phyloP scores from a whole-genome alignment of 2,329 filamentous ascomycete species.

The Chalara sp. region DNA sequence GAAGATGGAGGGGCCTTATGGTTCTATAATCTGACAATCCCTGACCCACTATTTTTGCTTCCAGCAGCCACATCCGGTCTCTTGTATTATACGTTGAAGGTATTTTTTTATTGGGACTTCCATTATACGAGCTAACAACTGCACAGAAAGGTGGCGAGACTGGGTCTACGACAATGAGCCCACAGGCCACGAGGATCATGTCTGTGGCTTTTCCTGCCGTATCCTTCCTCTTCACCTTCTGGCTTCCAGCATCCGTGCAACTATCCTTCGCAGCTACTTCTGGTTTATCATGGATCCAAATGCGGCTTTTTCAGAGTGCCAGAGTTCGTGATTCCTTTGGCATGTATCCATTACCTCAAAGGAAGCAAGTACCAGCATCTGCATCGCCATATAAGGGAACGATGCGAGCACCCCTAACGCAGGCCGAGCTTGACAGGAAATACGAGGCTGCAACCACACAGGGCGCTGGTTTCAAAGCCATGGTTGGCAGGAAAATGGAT shows the following conservation, averaged over 20 bases:
- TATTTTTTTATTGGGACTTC: constrained; percentile 10
- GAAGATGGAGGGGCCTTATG: constrained; percentile 66
- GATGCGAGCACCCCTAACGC: background rate
- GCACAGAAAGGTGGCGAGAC: constrained; percentile 41
- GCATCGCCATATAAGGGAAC: constrained; percentile 6
- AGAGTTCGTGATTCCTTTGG: constrained; percentile 32
- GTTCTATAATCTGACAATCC: constrained; percentile 68
- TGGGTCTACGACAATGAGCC: constrained; percentile 29
- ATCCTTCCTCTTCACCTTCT: constrained; percentile 44
- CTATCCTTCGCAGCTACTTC: constrained; percentile 51
- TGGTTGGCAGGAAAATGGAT: background rate
- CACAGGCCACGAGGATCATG: constrained; percentile 33
- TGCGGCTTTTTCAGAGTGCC: constrained; percentile 34
- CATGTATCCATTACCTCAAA: constrained; percentile 25
- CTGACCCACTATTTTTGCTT: constrained; percentile 73
- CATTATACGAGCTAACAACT: constrained; percentile 1
- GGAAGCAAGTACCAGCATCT: background rate
- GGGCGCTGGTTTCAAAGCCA: too few relatives aligned
- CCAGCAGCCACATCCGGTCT: constrained; percentile 59
- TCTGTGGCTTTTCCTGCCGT: constrained; percentile 44
- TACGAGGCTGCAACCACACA: background rate
- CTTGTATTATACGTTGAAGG: constrained; percentile 34
- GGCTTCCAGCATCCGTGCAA: constrained; percentile 45
- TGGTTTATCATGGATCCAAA: constrained; percentile 34
- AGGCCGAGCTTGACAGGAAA: background rate